Conservation (phyloP, 257 asterid genomes). For the Capsicum pubescens region DNA sequence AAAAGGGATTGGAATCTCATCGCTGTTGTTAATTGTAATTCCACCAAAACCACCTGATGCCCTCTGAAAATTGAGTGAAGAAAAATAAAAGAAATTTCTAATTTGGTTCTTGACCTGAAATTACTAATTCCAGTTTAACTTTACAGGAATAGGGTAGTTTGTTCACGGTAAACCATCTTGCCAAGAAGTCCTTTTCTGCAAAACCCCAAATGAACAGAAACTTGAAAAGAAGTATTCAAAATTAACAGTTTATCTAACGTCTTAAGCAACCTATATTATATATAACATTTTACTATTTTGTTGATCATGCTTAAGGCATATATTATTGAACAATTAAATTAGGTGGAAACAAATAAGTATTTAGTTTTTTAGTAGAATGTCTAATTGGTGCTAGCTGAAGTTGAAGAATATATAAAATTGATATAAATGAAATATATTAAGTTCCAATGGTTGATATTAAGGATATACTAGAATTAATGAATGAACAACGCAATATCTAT, state of each 20-base stretch:
- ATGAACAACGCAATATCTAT: no score
- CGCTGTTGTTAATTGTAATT: constrained; percentile 69
- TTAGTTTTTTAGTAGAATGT: no score
- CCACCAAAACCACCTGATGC: constrained; percentile 94
- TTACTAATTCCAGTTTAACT: constrained; percentile 96
- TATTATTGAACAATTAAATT: no score
- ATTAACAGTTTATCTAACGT: no score
- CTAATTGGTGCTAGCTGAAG: no score
- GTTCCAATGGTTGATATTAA: no score
- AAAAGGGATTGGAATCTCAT: constrained; percentile 74
- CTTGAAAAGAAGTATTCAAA: no score
- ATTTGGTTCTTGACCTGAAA: constrained; percentile 96
- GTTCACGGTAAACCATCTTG: constrained; percentile 93
- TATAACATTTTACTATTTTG: constrained; percentile 33
- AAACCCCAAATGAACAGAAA: constrained; percentile 51
- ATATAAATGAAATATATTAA: no score
- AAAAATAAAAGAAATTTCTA: constrained; percentile 94
- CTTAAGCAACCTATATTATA: constrained; percentile 54
- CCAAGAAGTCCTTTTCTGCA: constrained; percentile 87
- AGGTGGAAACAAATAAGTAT: no score
- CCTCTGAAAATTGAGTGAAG: constrained; percentile 85
- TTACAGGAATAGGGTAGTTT: constrained; percentile 92
- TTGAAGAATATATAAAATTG: no score
- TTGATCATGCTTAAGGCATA: no score
- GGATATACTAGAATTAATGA: no score